Base-by-base conservation (phyloP, 208 protist species). In the Trypanosoma conorhini region DNA sequence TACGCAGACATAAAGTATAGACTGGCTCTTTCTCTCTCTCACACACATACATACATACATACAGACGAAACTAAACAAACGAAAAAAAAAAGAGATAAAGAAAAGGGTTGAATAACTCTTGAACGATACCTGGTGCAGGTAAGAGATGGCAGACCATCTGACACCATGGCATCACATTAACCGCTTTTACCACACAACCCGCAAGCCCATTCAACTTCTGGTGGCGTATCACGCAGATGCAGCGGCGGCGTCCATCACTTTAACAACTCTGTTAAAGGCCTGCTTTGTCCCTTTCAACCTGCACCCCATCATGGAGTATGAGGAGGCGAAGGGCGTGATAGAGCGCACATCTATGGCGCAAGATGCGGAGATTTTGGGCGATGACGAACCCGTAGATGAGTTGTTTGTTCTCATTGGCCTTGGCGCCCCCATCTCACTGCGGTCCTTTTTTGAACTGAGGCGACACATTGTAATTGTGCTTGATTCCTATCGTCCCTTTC, bases 391-490 rank as follows among this genome's bases (percentile, higher is more conserved):
- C 0, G 72, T 79, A 8, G 79, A 87, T 30, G 91, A 96, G 67
- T 75, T 93, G 26, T 96, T 92, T 67, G 24, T 96, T 9, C 80
- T 96, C 21, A 72, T 96, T 35, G 91, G 91, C 46, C 77, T 94
- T 33, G 91, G 91, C 21, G 88, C 78, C 0, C 62, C 87, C 0
- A 69, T 94, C 5, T 52, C 67, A 30, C 72, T 96, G 15, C 33
- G 54, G 13, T 66, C 83, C 22, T 88, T 85, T 62, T 96, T 96
- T 66, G 79, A 93, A 55, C 71, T 88, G 9, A 24, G 74, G 9
- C 78, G 84, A 21, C 87, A 96, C 61, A 78, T 94, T 44, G 86
- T 96, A 5, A 60, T 93, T 35, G 85, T 96, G 30, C 67, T 96
- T 22, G 91, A 96, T 38, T 75, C 87, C 22, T 84, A 86, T 67